phyloP scores from a whole-genome alignment of 352 stramenopile genomes.

The Phytophthora multivora region DNA sequence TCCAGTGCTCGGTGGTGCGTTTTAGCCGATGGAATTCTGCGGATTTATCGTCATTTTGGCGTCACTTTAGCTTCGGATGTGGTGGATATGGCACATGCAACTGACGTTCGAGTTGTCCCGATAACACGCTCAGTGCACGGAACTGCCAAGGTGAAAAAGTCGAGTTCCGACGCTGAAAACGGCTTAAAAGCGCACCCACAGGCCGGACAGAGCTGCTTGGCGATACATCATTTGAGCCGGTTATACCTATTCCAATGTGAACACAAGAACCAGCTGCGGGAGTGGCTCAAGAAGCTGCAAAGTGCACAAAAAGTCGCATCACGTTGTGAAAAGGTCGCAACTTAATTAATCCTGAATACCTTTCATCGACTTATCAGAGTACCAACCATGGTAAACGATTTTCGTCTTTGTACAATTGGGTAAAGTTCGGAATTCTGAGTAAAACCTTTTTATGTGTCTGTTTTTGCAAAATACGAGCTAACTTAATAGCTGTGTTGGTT shows the following conservation, averaged over 20 bases:
- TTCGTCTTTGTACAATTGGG: no score
- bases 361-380: no score
- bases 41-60: slow-evolving; percentile 78
- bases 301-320: slow-evolving; percentile 32
- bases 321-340: no score
- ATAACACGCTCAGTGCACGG: slow-evolving; percentile 12
- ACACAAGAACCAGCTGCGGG: slow-evolving; percentile 37
- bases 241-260: slow-evolving; percentile 62
- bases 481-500: no score
- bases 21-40: slow-evolving; percentile 58
- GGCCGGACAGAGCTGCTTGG: slow-evolving; percentile 14
- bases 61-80: slow-evolving; percentile 68
- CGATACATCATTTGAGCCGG: slow-evolving; percentile 24
- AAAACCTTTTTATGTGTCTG: no score
- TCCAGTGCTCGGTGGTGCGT: slow-evolving; percentile 75
- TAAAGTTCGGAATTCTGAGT: no score
- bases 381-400: no score
- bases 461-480: no score
- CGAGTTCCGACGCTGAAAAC: neutral
- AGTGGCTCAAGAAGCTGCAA: slow-evolving; percentile 77
- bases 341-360: no score
- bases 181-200: neutral
- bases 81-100: slow-evolving; percentile 58
- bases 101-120: slow-evolving; percentile 36
- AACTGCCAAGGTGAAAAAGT: slow-evolving; percentile 1